A percentile compares a stretch with the other conserved stretches of the same genome.
phyloP scores from a whole-genome alignment of 257 asterid species.

The Lavandula angustifolia region DNA sequence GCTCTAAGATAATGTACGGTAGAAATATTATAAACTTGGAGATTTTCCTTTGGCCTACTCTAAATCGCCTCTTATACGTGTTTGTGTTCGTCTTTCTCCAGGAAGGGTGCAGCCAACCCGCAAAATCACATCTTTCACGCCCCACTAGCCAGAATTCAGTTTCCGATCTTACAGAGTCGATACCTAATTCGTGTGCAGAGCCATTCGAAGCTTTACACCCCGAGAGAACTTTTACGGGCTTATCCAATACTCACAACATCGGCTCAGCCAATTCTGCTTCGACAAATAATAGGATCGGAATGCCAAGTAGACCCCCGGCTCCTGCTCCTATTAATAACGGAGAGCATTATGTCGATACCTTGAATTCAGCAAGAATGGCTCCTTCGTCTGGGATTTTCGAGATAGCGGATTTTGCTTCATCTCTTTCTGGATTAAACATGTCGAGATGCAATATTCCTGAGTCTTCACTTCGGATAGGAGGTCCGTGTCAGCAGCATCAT shows the following conservation, averaged over 20 bases:
- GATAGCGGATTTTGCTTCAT: constrained; percentile 50
- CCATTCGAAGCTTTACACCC: constrained; percentile 35
- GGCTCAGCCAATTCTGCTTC: constrained; percentile 32
- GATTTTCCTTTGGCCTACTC: neutral
- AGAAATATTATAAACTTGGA: neutral
- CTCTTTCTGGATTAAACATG: constrained; percentile 52
- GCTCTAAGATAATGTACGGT: neutral
- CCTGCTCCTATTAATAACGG: constrained; percentile 37
- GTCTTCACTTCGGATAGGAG: constrained; percentile 45
- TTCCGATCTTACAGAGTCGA: constrained; percentile 35
- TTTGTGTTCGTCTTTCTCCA: constrained; percentile 34
- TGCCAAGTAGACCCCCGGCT: constrained; percentile 32
- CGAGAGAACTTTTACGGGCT: constrained; percentile 26
- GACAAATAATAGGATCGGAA: constrained; percentile 33
- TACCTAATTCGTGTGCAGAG: constrained; percentile 36
- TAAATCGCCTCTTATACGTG: neutral
- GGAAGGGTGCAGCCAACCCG: constrained; percentile 61
- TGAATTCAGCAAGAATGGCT: constrained; percentile 31
- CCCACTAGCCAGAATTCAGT: constrained; percentile 57
- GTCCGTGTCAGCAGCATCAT: constrained; percentile 41
- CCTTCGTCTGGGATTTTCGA: constrained; percentile 51
- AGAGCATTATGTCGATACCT: constrained; percentile 38
- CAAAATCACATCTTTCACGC: constrained; percentile 48
- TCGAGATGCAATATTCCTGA: constrained; percentile 40
- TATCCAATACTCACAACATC: constrained; percentile 35